Evolutionary conservation across 2,329 filamentous ascomycete species (phyloP), one percentile per base, ranked within the genome.

Genomic region (Penicillium brasilianum): DNA sequence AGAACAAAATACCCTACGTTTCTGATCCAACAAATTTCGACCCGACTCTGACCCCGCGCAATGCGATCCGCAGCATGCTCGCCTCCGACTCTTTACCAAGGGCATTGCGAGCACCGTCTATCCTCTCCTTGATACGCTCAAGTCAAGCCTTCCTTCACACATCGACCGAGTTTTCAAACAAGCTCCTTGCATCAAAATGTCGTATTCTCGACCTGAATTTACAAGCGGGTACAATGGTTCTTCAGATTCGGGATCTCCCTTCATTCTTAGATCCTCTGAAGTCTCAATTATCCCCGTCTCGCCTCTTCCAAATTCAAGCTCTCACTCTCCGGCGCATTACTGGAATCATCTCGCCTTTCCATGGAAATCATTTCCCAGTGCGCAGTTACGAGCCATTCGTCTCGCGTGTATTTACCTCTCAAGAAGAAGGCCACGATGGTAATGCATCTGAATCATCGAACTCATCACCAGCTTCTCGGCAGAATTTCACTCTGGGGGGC

Each of bases 1-100:
- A 84, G n/a, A 84, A 88, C 65, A 77, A 82, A 0, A 78, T 96
- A 10, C 78, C 80, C 0, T 98, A 92, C 90, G 91, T 92, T 64
- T 91, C 95, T 73, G 95, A 99, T 73, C 79, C 82, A 44, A 97
- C 93, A 1, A 99, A 99, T 71, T 76, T 82, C 16, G 90, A 97
- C 69, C 84, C 82, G 9, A 92, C 88, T 0, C 78, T 96, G 60
- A 97, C 95, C 0, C 78, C 84, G 48, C 86, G 95, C 39, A 99
- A 99, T 71, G 88, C 94, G 0, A 82, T 97, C 39, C 87, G 94
- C 34, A 80, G 90, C 73, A 74, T 96, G 46, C 82, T 86, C 20
- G 78, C 81, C 28, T 77, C 83, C 4, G 77, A 88, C 60, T 71
- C 75, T 2, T 78, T 98, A 4, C 94, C 95, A 0, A 74, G 74